Evolutionary conservation across 352 stramenopile genomes (phyloP), one percentile per base, ranked within the genome.

Genomic region (Globisporangium ultimum): DNA sequence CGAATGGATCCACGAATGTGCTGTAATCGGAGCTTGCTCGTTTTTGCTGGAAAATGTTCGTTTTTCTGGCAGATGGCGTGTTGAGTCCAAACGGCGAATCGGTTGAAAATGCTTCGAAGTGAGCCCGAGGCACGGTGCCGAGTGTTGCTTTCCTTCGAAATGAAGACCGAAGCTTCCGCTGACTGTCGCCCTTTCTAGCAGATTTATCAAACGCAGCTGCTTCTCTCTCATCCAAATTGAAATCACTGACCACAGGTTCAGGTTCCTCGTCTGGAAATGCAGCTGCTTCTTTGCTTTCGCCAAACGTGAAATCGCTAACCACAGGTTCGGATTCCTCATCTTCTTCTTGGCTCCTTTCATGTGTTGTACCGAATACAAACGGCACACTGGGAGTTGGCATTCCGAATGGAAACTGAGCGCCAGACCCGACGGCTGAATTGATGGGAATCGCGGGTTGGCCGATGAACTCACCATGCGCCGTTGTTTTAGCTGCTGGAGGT

Each of bases 1-100:
- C 74, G 52, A 84, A 84, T 9, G 67, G 75, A 64, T 89, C 69
- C 11, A 70, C 75, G 2, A 71, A 66, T 13, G 74, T 58, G 22
- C 55, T 75, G n/a, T 61, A 58, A 34, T 58, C 64, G 53, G 64
- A 61, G 18, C 60, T 58, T 43, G 38, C 54, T 36, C 68, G 57
- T 40, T 69, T 42, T 20, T 70, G 61, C 52, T 71, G 59, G 45
- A 71, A 77, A 49, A 76, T 71, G 48, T 53, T 64, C 22, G 58
- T 64, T 36, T 34, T 48, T 14, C 18, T 43, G 13, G 46, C 24
- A 3, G 58, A 41, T 9, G 68, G 50, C 15, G 58, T 55, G 15
- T 71, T 58, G 9, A 76, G 63, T 2, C 64, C 60, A 41, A 79
- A 77, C 22, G 71, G 67, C 47, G 67, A 83, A 32, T 64, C 41